Evolutionary conservation across 2,329 filamentous ascomycete genomes (phyloP).

Genomic region (Venturia pyrina): DNA sequence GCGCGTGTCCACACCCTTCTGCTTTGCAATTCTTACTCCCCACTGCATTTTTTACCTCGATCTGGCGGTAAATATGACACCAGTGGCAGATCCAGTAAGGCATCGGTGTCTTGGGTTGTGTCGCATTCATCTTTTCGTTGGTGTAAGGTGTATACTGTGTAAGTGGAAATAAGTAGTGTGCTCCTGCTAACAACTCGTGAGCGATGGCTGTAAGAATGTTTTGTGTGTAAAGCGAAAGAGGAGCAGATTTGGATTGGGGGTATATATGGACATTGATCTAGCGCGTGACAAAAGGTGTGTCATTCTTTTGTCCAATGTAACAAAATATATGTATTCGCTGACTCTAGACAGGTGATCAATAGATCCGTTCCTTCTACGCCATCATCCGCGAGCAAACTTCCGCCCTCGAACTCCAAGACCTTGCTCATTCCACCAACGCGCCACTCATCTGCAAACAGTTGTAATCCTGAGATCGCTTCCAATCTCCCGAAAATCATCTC

Average conservation of each 20-base stretch:
- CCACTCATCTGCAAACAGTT: neutral
- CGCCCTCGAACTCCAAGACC: neutral
- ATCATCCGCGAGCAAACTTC: neutral
- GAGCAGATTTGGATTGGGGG: neutral
- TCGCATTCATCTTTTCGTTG: neutral
- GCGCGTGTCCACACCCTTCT: neutral
- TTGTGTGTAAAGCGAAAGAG: neutral
- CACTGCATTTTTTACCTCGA: neutral
- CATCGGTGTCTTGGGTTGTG: neutral
- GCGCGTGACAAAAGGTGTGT: neutral
- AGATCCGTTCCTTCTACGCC: neutral
- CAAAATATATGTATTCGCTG: neutral
- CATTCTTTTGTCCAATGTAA: neutral
- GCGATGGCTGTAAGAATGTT: neutral
- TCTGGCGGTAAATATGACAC: neutral
- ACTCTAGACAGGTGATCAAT: neutral
- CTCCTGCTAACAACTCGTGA: neutral
- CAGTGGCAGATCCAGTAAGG: neutral
- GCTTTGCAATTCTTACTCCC: neutral
- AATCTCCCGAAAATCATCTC: neutral
- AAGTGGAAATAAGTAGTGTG: neutral
- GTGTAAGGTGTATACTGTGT: neutral
- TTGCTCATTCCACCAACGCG: neutral
- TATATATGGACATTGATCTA: neutral
- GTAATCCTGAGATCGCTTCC: neutral